Evolutionary conservation across 768 basidiomycete species (phyloP).

Genomic region (Naganishia antarctica): DNA sequence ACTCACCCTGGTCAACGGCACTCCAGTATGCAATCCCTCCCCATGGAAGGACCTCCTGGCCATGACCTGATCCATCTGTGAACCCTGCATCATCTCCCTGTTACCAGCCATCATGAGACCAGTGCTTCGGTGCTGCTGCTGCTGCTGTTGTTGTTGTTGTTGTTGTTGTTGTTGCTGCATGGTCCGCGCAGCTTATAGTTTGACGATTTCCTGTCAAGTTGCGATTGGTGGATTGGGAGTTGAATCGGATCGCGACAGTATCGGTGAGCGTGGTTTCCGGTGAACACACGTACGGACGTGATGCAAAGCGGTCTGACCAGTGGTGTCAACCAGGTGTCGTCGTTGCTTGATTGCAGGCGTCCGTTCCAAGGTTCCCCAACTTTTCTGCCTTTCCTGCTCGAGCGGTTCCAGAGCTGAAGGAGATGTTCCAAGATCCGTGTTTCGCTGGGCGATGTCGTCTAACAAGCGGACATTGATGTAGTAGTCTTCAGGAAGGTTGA

Average conservation of each 20-base stretch:
- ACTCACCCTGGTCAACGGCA: constrained; percentile 18
- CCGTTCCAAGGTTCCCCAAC: no score
- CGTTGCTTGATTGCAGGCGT: no score
- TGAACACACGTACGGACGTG: no score
- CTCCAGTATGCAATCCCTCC: background rate
- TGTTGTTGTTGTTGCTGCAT: background rate
- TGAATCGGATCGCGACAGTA: no score
- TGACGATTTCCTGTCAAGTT: background rate
- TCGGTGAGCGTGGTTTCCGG: no score
- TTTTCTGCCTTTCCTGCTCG: no score
- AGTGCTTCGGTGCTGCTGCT: background rate
- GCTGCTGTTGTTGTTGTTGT: background rate
- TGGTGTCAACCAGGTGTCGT: background rate
- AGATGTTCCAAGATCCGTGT: no score
- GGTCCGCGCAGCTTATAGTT: background rate
- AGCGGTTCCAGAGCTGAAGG: no score
- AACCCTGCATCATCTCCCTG: constrained; percentile 18
- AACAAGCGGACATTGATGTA: no score
- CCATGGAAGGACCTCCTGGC: background rate
- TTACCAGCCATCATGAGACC: background rate
- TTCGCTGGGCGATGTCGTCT: no score
- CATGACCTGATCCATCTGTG: background rate
- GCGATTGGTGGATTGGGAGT: no score
- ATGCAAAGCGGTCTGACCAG: background rate
- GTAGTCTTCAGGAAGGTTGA: no score